Base-by-base conservation (phyloP, 1,284 basidiomycete species). In the Athelia sp. region DNA sequence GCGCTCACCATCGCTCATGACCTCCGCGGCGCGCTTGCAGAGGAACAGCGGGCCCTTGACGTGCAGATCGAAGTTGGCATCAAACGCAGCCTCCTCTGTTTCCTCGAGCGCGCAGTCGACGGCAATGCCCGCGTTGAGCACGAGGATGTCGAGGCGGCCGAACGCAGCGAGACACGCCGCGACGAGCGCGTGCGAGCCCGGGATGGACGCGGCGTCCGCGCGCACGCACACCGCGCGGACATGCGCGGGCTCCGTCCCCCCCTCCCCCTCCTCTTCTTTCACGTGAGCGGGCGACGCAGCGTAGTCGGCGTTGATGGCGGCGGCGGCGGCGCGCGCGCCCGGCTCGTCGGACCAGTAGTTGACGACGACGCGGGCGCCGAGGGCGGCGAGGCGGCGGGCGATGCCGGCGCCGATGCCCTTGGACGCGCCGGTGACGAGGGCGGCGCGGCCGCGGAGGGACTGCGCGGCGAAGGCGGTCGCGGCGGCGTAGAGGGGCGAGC, bases 351-450 rank as follows among this genome's bases (percentile, higher is more conserved):
- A 65, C 17, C 67, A 63, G 54, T 75, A 82, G 68, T 82, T 82
- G 44, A 83, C 71, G 19, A 82, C 71, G 47, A 84, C 79, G 54
- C 69, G 72, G n/a, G 79, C 79, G 18, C 81, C 81, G 55, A 79
- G 68, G 29, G 69, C 69, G 10, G 75, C 81, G 31, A 84, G 71
- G 24, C 69, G 66, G 36, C 62, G 67, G 1, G 77, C 80, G 49
- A 82, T 73, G n/a, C 77, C 70, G 1, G 79, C 79, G 26, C 81
- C 81, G 34, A 80, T 82, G n/a, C 73, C 75, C 18, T 78, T 73
- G 21, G 81, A 81, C 4, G 78, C 81, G 34, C 81, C 79, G 13
- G 81, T 82, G 31, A 83, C 71, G 45, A 82, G 61, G 19, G 78
- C 78, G 19, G 78, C 72, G 64, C 77, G 79, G 45, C 72, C 74